Base-by-base conservation (phyloP, 139 green algal species). In the Prasinococcaceae sp. region DNA sequence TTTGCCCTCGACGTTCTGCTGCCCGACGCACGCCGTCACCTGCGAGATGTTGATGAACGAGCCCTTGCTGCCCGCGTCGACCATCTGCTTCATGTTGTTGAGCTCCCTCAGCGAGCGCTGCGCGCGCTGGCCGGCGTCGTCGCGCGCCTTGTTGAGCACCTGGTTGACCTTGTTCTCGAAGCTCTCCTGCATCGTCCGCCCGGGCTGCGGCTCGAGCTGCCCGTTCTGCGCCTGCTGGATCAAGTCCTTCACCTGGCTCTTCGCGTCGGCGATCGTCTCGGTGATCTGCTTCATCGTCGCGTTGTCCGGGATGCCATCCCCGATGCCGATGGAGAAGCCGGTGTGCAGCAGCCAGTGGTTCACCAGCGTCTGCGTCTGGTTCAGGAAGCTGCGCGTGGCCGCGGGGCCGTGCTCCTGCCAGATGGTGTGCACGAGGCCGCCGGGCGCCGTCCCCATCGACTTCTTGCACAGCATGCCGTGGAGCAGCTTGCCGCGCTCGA, bases 41-140 rank as follows among this genome's bases (percentile, higher is more conserved):
- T 95, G 85, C 3, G 88, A 96, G 70, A 98, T 98, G 80, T 99
- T 99, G 74, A 97, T 94, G 79, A 94, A 94, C 27, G 80, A 93
- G 27, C 92, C 92, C 79, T 99, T 99, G 65, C 68, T 84, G 20
- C 88, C 90, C 8, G 82, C 83, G 3, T 78, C 88, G 27, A 96
- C 87, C 90, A 97, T 98, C 63, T 83, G 84, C 65, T 96, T 88
- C 20, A 98, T 85, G 67, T 97, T 97, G 81, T 99, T 99, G 50
- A 70, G 78, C 56, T 89, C 89, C 30, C 73, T 65, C 40, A 98
- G 69, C 9, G 68, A 84, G 23, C 16, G 33, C 67, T 94, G 84
- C 14, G 90, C 90, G 25, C 66, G 79, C 51, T 89, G 90, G 50
- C 90, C 90, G 24, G 90, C 86, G 43, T 94, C 78, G 48, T 95